Evolutionary conservation across 257 asterid species (phyloP), one percentile per base, ranked within the genome.

Genomic region (Salvia hispanica): DNA sequence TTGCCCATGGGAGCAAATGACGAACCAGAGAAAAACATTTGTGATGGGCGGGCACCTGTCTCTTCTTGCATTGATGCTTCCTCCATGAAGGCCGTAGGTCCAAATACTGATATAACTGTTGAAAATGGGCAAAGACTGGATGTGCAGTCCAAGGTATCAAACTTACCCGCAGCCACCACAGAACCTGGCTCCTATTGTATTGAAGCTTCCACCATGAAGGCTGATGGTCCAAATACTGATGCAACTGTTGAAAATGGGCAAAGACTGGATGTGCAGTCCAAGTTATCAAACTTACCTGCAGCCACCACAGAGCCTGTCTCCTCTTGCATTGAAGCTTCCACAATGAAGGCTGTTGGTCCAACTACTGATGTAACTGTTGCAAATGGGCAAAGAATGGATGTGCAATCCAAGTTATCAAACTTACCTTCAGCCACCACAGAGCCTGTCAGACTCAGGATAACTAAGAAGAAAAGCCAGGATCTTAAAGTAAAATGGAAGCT

Each of bases 401-500:
- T 16, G 42, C 68, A 62, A 51, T 55, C 77, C 51, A 53, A 55
- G 36, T 21, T 33, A 15, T 46, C 70, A 37, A 48, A 48, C 28
- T 25, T 64, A 57, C 70, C 65, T 25, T 25, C 31, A 34, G 75
- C 65, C 45, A 28, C 64, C 45, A 34, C 62, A 10, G 67, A 69
- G 50, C 53, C 59, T 60, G 45, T 51, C 61, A 14, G 56, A 40
- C 21, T 28, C 54, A 71, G 52, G 64, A 67, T 57, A 74, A 44
- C 77, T 25, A 63, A 62, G 65, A 76, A 58, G 37, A 75, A 64
- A 56, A 67, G 51, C 37, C 25, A 47, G 18, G 70, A 44, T 34
- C 76, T 66, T 62, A 78, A 66, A 65, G 78, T 71, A 25, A 84
- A 77, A 64, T 74, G 66, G 76, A 85, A 79, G 82, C 82, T 64